A percentile compares a stretch with the other conserved stretches of the same genome.
Conservation (phyloP, 306 rosid genomes). For the Fagus sylvatica region DNA sequence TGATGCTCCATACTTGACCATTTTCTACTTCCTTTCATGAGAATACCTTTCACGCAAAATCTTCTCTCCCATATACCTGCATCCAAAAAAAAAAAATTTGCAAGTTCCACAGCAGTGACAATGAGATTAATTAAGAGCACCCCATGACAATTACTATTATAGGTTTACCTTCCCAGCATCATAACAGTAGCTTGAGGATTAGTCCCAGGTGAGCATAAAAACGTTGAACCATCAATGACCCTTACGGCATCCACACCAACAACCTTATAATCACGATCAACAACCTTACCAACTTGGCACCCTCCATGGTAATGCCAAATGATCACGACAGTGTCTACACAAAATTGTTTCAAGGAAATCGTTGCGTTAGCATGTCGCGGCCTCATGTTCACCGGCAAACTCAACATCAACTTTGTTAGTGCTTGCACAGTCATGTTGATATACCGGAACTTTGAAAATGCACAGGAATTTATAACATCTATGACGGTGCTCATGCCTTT, state of each 20-base stretch:
- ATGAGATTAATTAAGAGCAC: too few relatives aligned
- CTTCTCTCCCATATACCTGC: constrained; percentile 67
- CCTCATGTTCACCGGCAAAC: constrained; percentile 55
- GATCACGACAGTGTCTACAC: constrained; percentile 70
- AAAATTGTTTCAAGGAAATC: constrained; percentile 59
- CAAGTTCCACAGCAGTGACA: too few relatives aligned
- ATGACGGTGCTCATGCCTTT: constrained; percentile 66
- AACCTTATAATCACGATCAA: constrained; percentile 59
- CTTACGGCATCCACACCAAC: constrained; percentile 62
- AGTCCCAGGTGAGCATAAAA: constrained; percentile 54
- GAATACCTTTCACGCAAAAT: constrained; percentile 39
- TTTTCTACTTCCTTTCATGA: not conserved
- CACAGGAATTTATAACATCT: constrained; percentile 50
- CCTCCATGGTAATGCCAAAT: constrained; percentile 93
- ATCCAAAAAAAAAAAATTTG: not conserved
- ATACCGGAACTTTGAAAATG: constrained; percentile 59
- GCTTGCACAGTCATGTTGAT: constrained; percentile 24
- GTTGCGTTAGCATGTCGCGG: constrained; percentile 47
- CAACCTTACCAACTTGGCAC: constrained; percentile 62
- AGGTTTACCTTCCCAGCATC: too few relatives aligned
- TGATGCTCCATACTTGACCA: not conserved
- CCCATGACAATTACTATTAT: too few relatives aligned
- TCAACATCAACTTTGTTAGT: constrained; percentile 44
- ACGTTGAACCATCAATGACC: constrained; percentile 81
- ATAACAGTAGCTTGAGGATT: too few relatives aligned